Evolutionary conservation across 2,329 filamentous ascomycete species (phyloP).

Genomic region (Xylaria hypoxylon): DNA sequence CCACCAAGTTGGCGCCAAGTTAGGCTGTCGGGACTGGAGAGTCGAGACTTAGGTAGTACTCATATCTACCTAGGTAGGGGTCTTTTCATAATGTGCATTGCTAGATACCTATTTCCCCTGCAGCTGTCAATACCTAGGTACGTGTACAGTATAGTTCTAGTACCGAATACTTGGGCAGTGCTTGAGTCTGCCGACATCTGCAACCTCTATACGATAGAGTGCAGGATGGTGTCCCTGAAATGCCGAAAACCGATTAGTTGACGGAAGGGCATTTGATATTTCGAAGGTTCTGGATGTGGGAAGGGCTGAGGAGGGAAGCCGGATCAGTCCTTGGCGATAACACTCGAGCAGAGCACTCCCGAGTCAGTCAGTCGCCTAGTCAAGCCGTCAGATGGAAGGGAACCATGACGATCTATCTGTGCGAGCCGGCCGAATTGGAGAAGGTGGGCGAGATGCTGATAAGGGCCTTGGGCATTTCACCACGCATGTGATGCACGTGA

Average conservation of each 20-base stretch:
- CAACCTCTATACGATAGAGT: background rate
- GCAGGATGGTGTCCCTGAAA: background rate
- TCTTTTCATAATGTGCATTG: slow-evolving; percentile 17
- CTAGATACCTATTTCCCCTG: slow-evolving; percentile 1
- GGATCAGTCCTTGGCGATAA: slow-evolving; percentile 16
- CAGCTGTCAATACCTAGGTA: slow-evolving; percentile 5
- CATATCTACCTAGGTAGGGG: too few species aligned
- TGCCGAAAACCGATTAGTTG: slow-evolving; percentile 10
- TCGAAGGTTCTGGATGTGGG: slow-evolving; percentile 1
- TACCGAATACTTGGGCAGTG: background rate
- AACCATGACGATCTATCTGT: slow-evolving; percentile 9
- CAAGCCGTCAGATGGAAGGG: background rate
- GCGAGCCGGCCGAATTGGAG: slow-evolving; percentile 10
- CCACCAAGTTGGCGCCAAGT: too few species aligned
- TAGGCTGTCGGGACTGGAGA: background rate
- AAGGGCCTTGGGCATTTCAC: slow-evolving; percentile 19
- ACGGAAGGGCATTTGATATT: slow-evolving; percentile 5
- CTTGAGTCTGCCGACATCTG: background rate
- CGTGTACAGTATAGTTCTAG: background rate
- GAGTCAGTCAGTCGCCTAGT: too few species aligned
- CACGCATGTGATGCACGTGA: slow-evolving; percentile 35
- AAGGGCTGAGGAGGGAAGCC: background rate
- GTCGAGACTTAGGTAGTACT: too few species aligned
- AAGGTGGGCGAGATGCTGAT: slow-evolving; percentile 25
- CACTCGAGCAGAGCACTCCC: background rate